Evolutionary conservation across 257 asterid species (phyloP).

Genomic region (Salvia miltiorrhiza): DNA sequence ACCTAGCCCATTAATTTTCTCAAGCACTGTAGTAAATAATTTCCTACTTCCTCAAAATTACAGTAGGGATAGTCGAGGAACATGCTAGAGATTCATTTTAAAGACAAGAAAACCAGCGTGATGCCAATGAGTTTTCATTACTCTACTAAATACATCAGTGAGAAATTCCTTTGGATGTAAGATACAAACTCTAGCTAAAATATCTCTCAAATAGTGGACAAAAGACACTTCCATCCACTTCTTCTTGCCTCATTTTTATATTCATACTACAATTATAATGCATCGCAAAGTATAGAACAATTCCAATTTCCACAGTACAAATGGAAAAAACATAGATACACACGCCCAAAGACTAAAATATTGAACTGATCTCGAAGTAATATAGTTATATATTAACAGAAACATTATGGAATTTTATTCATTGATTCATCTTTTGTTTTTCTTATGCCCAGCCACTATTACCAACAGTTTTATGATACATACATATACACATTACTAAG

Average conservation of each 20-base stretch:
- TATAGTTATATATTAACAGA: background rate
- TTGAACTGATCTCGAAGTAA: slow-evolving; percentile 9
- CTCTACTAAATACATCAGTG: background rate
- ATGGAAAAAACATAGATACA: background rate
- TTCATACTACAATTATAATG: background rate
- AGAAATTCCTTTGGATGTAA: background rate
- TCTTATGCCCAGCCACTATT: no score
- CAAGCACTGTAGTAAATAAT: no score
- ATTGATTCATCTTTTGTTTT: no score
- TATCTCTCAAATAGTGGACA: background rate
- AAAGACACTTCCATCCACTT: background rate
- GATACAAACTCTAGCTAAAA: background rate
- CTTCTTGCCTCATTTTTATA: background rate
- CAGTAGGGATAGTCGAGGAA: no score
- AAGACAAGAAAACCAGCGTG: background rate
- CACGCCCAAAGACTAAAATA: background rate
- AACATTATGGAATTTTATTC: no score
- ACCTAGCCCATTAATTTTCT: no score
- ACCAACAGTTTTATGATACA: no score
- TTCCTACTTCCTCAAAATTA: no score
- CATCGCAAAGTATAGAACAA: background rate
- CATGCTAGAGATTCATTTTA: no score
- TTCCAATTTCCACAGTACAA: background rate
- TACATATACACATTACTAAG: no score
- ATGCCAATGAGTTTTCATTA: background rate